Base-by-base conservation (phyloP, 2,329 filamentous ascomycete species). In the Fusarium sublunatum region DNA sequence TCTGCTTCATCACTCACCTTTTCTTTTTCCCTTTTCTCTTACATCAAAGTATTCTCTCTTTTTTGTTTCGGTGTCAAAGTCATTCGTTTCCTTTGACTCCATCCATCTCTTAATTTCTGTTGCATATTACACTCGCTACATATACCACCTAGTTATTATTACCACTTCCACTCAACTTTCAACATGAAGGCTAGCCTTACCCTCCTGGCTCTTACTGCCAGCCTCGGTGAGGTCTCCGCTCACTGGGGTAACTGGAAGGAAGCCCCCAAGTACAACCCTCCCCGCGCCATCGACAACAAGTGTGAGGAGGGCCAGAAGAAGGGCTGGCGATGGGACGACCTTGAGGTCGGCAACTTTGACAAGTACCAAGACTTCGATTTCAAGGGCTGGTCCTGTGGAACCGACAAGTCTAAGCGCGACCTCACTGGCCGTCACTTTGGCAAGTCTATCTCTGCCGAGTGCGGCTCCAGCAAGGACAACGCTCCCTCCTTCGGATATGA, bases 361-460 rank as follows among this genome's bases (percentile, higher is more conserved):
- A 78, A 75, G 68, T 96, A 92, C 76, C 86, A 86, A 48, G 90
- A 87, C 72, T 92, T 94, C 77, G 78, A 83, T 61, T 94, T 93
- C 82, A 84, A 79, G 43, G 91, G 91, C 70, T 95, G 89, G 80
- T 80, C 79, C 48, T 96, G 91, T 80, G 79, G 83, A 68, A 82
- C 86, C 73, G 83, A 82, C 70, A 76, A 75, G 68, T 71, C 73
- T 71, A 88, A 88, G 81, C 85, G 87, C 65, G 85, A 88, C 75
- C 75, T 86, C 46, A 77, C 77, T 58, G 82, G 83, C 73, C 78
- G 86, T 67, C 80, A 76, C 54, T 78, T 83, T 68, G 77, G 79
- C 70, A 89, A 89, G 81, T 83, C 82, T 73, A 88, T 91, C 70
- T 79, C 81, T 65, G 88, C 86, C 63, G 77, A 77, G 43, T 85